Evolutionary conservation across 2,329 filamentous ascomycete genomes (phyloP), one percentile per base, ranked within the genome.

Genomic region (Aquanectria penicillioides): DNA sequence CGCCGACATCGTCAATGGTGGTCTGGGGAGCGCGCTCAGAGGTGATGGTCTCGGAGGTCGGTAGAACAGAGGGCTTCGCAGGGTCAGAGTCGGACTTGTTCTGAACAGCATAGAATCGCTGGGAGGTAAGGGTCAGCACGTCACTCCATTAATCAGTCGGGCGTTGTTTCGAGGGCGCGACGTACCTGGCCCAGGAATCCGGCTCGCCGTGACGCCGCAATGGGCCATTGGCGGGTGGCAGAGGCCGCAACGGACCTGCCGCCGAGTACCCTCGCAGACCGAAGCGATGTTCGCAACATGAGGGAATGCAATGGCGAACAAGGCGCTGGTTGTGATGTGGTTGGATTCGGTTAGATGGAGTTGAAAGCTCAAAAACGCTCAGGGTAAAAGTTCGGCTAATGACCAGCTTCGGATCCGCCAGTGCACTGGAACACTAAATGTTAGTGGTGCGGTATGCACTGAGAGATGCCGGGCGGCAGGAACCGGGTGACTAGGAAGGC

Each of bases 241-340:
- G 79, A 77, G 71, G 82, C 80, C 75, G 79, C 79, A 74, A 79
- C 70, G 72, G 84, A 80, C 78, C 80, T 82, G 75, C 79, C 78
- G 78, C 83, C 80, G 75, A 87, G 77, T 71, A 82, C 80, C 81
- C 81, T 86, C 74, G 83, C 83, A 76, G 86, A 87, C 80, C 83
- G 85, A 80, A 89, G 79, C 77, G 86, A 88, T 77, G 85, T 86
- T 81, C 86, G 87, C 84, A 89, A 83, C 87, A 89, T 89, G 81
- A 81, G 81, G 79, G 78, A 80, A 80, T 81, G 76, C 74, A 75
- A 77, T 77, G 76, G 76, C 78, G 74, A 73, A 72, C 73, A 69
- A 59, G 72, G 70, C 74, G 68, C 69, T 64, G 65, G 62, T 63
- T 61, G 65, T 67, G 61, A 64, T 67, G 65, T 55, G 59, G 67